Conservation (phyloP, 2,329 filamentous ascomycete species). For the Endocalyx cinctus region DNA sequence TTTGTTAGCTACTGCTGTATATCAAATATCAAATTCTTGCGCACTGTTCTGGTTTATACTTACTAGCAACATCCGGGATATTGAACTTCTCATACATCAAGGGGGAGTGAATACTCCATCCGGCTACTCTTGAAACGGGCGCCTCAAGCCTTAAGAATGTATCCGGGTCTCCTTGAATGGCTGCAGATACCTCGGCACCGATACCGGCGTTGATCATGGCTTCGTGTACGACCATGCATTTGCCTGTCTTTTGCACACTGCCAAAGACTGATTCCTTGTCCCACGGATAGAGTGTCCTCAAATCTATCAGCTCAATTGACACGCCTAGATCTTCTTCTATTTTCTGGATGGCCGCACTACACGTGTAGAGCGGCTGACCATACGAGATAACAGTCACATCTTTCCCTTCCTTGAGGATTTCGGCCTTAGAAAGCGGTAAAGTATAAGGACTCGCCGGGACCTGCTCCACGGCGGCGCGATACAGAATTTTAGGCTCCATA, state of each 20-base stretch:
- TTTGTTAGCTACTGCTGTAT: constrained; percentile 21
- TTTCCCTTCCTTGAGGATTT: constrained; percentile 73
- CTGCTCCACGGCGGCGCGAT: constrained; percentile 86
- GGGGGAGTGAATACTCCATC: constrained; percentile 84
- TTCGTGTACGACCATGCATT: constrained; percentile 86
- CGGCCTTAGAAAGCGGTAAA: constrained; percentile 81
- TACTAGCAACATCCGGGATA: constrained; percentile 80
- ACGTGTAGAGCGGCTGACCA: constrained; percentile 83
- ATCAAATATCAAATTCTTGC: not conserved
- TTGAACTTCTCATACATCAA: constrained; percentile 76
- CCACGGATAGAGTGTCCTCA: constrained; percentile 89
- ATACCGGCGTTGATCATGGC: constrained; percentile 87
- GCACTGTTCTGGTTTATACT: constrained; percentile 38
- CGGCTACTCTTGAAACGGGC: constrained; percentile 77
- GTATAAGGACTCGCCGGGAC: constrained; percentile 77
- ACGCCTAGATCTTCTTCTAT: constrained; percentile 73
- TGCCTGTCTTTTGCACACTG: constrained; percentile 82
- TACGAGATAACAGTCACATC: constrained; percentile 85
- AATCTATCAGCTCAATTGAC: constrained; percentile 78
- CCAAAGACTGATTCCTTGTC: constrained; percentile 74
- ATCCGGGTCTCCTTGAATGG: constrained; percentile 70
- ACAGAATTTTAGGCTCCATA: constrained; percentile 91
- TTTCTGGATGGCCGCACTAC: constrained; percentile 68
- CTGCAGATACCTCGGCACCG: constrained; percentile 83
- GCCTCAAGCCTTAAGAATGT: constrained; percentile 83